phyloP scores from a whole-genome alignment of 768 basidiomycete species.

The Hypholoma sublateritium region DNA sequence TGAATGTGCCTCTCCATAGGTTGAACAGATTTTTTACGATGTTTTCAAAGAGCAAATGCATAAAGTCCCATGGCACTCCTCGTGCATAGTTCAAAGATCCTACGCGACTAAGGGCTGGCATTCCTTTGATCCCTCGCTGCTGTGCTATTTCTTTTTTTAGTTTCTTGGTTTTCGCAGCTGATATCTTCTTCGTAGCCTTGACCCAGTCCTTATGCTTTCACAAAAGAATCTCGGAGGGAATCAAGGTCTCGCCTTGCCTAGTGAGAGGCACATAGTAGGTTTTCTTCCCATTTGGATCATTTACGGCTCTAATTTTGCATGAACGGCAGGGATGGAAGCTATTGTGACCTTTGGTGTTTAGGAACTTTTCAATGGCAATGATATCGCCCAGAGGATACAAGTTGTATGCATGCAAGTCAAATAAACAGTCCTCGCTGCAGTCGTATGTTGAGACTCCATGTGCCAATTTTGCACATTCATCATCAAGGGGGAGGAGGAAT shows the following conservation, averaged over 20 bases:
- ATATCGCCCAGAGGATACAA: conserved; percentile 33
- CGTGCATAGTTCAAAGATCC: conserved; percentile 26
- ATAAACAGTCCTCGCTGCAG: conserved; percentile 13
- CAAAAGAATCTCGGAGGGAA: conserved; percentile 20
- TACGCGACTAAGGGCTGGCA: conserved; percentile 24
- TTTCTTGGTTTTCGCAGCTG: not conserved
- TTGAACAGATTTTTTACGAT: conserved; percentile 33
- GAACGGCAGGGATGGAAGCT: conserved; percentile 29
- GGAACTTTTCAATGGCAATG: conserved; percentile 26
- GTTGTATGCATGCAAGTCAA: conserved; percentile 29
- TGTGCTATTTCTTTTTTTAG: conserved; percentile 17
- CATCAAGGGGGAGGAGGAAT: conserved; percentile 33
- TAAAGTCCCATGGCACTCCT: conserved; percentile 40
- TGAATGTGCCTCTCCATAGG: conserved; percentile 41
- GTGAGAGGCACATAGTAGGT: conserved; percentile 26
- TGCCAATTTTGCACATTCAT: conserved; percentile 32
- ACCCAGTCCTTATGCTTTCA: conserved; percentile 20
- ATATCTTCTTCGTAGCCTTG: not conserved
- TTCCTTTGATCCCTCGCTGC: conserved; percentile 27
- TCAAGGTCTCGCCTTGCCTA: not conserved
- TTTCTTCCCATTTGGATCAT: not conserved
- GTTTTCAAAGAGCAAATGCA: conserved; percentile 48
- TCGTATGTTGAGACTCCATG: conserved; percentile 30
- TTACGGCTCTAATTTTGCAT: conserved; percentile 32
- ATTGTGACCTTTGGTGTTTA: conserved; percentile 39